Conservation (phyloP, 2,329 filamentous ascomycete genomes). For the Stachybotrys chlorohalonatus region DNA sequence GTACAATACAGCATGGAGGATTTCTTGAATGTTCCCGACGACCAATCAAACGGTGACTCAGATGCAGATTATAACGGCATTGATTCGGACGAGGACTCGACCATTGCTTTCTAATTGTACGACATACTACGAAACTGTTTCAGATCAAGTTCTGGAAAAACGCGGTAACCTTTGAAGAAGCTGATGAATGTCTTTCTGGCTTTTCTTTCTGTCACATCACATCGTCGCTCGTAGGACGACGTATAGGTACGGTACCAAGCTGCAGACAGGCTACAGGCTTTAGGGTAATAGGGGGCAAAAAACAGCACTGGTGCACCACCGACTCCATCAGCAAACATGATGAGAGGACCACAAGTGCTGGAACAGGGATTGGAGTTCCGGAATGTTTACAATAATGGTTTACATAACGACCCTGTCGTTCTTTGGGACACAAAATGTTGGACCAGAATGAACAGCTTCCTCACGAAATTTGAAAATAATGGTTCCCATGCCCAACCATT, state of each 20-base stretch:
- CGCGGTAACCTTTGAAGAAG: too few relatives aligned
- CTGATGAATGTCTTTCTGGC: background rate
- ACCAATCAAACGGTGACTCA: conserved; percentile 49
- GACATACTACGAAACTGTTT: too few relatives aligned
- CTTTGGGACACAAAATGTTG: too few relatives aligned
- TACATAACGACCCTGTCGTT: too few relatives aligned
- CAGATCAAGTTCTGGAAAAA: too few relatives aligned
- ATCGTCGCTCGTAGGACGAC: background rate
- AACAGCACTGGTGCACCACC: background rate
- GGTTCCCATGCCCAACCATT: background rate
- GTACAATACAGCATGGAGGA: conserved; percentile 61
- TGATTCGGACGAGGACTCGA: conserved; percentile 10
- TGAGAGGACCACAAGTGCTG: background rate
- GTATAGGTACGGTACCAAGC: background rate
- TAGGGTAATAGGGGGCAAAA: background rate
- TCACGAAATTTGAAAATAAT: background rate
- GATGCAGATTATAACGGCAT: conserved; percentile 47
- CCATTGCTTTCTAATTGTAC: background rate
- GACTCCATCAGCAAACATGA: background rate
- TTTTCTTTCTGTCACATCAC: background rate
- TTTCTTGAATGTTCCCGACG: conserved; percentile 53
- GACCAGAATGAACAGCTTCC: too few relatives aligned
- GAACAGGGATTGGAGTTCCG: too few relatives aligned
- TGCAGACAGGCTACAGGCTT: background rate
- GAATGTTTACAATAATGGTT: too few relatives aligned